These are phyloP conservation scores for Pythium dissotocum DNA, from an alignment of 352 stramenopile species.

Conservation along the genomic window DNA sequence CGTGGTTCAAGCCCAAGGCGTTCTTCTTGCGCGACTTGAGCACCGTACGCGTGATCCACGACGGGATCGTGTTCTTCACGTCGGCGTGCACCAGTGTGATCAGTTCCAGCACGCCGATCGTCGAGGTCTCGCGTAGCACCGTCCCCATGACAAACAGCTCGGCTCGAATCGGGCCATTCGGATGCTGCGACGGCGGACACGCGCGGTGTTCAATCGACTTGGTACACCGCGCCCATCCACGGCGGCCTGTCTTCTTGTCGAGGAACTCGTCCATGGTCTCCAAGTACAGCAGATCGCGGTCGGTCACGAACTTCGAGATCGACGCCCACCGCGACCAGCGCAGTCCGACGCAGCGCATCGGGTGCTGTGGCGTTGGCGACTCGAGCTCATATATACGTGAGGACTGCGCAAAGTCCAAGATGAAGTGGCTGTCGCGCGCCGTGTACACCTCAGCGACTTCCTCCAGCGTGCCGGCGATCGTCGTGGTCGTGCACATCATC, in stretches of 20 bases:
- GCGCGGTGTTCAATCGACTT: constrained; percentile 64
- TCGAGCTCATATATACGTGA: constrained; percentile 59
- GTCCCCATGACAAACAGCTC: constrained; percentile 56
- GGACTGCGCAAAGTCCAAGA: constrained; percentile 54
- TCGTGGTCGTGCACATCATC: constrained; percentile 59
- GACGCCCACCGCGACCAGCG: constrained; percentile 66
- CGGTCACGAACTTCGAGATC: constrained; percentile 46
- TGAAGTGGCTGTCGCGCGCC: constrained; percentile 37
- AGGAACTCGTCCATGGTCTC: constrained; percentile 75
- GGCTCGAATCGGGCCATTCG: constrained; percentile 51
- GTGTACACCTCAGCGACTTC: constrained; percentile 66
- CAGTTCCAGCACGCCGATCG: constrained; percentile 53
- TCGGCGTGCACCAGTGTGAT: constrained; percentile 61
- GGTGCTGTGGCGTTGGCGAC: constrained; percentile 35
- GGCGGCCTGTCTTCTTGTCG: constrained; percentile 50
- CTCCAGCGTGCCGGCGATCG: constrained; percentile 55
- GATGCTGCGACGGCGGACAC: constrained; percentile 59
- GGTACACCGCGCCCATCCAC: constrained; percentile 66
- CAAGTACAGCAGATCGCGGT: constrained; percentile 57
- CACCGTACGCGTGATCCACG: constrained; percentile 51
- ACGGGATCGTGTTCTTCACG: constrained; percentile 34
- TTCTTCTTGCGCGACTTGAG: constrained; percentile 50
- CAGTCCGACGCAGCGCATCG: constrained; percentile 47
- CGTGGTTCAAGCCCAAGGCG: constrained; percentile 52
- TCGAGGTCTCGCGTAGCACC: constrained; percentile 63